Evolutionary conservation across 202 grass and related monocot genomes (phyloP).

Genomic region (Hordeum pubiflorum): DNA sequence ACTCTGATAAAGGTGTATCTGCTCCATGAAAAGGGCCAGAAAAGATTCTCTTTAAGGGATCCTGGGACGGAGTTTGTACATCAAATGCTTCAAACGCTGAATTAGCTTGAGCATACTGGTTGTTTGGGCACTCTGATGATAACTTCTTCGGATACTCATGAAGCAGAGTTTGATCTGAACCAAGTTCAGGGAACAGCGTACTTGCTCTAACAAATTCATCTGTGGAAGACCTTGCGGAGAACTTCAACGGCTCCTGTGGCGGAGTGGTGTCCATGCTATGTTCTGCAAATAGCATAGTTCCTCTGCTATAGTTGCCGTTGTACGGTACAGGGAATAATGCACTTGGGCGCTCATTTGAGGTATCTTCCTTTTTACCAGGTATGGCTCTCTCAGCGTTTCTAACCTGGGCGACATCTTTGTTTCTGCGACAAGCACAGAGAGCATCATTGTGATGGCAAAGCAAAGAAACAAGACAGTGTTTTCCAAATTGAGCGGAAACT

Average conservation of each 20-base stretch:
- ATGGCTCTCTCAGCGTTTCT: constrained; percentile 19
- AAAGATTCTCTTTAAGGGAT: constrained; percentile 20
- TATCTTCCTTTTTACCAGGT: constrained; percentile 19
- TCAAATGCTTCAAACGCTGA: constrained; percentile 34
- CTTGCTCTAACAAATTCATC: constrained; percentile 39
- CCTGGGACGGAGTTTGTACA: constrained; percentile 42
- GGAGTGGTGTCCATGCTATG: neutral
- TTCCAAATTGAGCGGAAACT: constrained; percentile 2
- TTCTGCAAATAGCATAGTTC: constrained; percentile 12
- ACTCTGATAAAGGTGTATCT: constrained; percentile 30
- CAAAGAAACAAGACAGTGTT: neutral
- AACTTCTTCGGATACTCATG: constrained; percentile 29
- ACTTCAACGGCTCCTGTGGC: neutral
- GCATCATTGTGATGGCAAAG: neutral
- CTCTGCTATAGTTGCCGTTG: neutral
- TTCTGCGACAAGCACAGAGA: constrained; percentile 25
- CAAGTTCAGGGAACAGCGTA: constrained; percentile 10
- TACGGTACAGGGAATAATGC: constrained; percentile 4
- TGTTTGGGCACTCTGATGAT: constrained; percentile 27
- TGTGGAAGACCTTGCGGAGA: neutral
- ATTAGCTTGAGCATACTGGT: constrained; percentile 10
- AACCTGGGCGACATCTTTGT: constrained; percentile 20
- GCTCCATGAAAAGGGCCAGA: constrained; percentile 26
- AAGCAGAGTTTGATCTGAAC: constrained; percentile 12
- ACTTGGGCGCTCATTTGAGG: neutral